Conservation (phyloP, 2,329 filamentous ascomycete genomes). For the Diaporthe sp. region DNA sequence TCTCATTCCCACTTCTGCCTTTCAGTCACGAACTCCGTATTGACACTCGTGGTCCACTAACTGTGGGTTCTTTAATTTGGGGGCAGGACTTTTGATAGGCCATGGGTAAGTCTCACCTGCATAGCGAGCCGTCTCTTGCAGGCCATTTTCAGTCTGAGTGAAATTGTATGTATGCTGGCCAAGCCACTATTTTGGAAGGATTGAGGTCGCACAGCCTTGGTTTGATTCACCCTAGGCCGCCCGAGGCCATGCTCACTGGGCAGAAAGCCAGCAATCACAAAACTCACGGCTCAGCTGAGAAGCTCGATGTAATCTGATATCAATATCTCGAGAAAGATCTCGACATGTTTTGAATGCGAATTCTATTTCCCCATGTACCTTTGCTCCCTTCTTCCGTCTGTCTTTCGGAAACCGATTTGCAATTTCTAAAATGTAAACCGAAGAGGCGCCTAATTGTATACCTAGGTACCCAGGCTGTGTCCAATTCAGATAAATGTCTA, state of each 20-base stretch:
- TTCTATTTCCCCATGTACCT: too few species aligned
- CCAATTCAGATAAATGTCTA: too few species aligned
- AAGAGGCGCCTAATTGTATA: too few species aligned
- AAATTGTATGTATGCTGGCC: neutral
- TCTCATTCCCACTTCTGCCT: neutral
- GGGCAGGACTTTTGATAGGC: conserved; percentile 11
- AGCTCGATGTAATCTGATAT: too few species aligned
- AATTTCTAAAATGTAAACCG: too few species aligned
- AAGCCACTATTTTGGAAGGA: conserved; percentile 15
- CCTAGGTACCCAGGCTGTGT: too few species aligned
- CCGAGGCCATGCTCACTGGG: neutral
- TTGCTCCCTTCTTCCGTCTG: too few species aligned
- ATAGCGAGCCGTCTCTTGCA: neutral
- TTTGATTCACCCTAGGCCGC: neutral
- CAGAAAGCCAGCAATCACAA: too few species aligned
- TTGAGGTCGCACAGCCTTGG: neutral
- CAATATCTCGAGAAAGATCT: too few species aligned
- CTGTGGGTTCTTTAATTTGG: neutral
- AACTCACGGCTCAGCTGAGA: too few species aligned
- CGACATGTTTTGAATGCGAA: too few species aligned
- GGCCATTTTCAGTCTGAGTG: neutral
- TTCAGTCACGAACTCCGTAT: neutral
- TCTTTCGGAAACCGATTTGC: too few species aligned
- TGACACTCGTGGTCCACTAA: neutral
- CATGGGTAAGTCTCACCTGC: neutral